Base-by-base conservation (phyloP, 2,329 filamentous ascomycete species). In the Nannizziopsis arthrosporioides region DNA sequence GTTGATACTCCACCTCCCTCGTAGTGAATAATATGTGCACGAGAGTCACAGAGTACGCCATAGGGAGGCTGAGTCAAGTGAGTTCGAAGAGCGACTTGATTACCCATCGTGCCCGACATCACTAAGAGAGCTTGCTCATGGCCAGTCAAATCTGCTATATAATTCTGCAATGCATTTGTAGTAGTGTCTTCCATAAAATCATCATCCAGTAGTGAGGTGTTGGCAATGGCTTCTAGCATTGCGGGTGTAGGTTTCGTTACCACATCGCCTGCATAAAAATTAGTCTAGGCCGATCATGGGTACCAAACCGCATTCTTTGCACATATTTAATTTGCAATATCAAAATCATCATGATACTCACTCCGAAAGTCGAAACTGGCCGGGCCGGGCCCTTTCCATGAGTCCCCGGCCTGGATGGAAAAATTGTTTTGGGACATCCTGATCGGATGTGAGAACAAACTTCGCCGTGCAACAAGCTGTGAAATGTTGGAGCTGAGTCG, bases 31-130 rank as follows among this genome's bases (percentile, higher is more conserved):
- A 95, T 84, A 62, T 95, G 90, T 3, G 80, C 77, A 31, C 86
- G 77, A 54, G 81, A 72, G 61, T 95, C 89, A 56, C 84, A 86
- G 7, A 95, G 69, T 4, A 95, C 77, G 6, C 77, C 77, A 62
- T 94, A 80, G 0, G 90, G 90, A 11, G 89, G 88, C 51, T 85
- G 82, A 0, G 73, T 76, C 11, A 95, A 74, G 51, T 92, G 83
- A 1, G 84, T 76, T 35, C 89, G 80, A 37, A 94, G 74, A 0
- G 84, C 82, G 14, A 95, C 72, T 63, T 94, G 88, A 67, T 95
- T 95, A 36, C 87, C 88, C 88, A 94, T 94, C 3, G 89, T 94
- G 2, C 90, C 90, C 0, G 85, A 92, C 51, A 93, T 73, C 48
- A 94, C 85, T 47, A 94, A 81, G 3, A 95, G 72, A 0, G 78